A percentile compares a stretch with the other conserved stretches of the same genome.
These are phyloP conservation scores for Xanthoparmelia taractica DNA, from an alignment of 495 filamentous ascomycete species.

Conservation along the genomic window DNA sequence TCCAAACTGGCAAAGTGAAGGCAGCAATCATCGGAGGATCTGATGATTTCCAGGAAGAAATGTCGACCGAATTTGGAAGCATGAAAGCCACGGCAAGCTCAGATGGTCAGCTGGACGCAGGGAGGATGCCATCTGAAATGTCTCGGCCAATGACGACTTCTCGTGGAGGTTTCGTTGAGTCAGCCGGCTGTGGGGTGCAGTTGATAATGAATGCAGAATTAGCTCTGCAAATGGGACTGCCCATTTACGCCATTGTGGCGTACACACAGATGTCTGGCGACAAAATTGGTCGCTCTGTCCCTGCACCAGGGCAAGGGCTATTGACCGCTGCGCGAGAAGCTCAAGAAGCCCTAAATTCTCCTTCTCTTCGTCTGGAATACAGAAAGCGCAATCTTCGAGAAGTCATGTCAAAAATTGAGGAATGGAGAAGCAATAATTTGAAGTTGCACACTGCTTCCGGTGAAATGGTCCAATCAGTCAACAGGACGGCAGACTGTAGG, in stretches of 20 bases:
- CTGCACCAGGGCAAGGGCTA: conserved; percentile 28
- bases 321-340: conserved; percentile 23
- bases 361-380: too few relatives aligned
- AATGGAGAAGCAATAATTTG: too few relatives aligned
- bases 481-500: too few relatives aligned
- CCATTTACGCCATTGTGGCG: conserved; percentile 25
- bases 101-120: too few relatives aligned
- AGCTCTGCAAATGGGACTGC: conserved; percentile 26
- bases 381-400: not conserved
- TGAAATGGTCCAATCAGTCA: too few relatives aligned
- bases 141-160: conserved; percentile 23
- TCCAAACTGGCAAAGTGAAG: conserved; percentile 20
- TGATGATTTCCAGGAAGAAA: conserved; percentile 24
- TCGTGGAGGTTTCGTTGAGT: conserved; percentile 23
- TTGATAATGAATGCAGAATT: conserved; percentile 23
- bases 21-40: conserved; percentile 27
- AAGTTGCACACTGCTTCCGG: too few relatives aligned
- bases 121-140: conserved; percentile 27
- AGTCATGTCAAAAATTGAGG: conserved; percentile 10
- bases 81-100: conserved; percentile 26
- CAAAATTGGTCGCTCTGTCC: conserved; percentile 25
- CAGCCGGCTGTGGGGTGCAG: conserved; percentile 22
- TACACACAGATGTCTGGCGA: conserved; percentile 20
- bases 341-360: too few relatives aligned
- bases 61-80: conserved; percentile 24